Evolutionary conservation across 2,329 filamentous ascomycete genomes (phyloP), one percentile per base, ranked within the genome.

Genomic region (Cladophialophora yegresii): DNA sequence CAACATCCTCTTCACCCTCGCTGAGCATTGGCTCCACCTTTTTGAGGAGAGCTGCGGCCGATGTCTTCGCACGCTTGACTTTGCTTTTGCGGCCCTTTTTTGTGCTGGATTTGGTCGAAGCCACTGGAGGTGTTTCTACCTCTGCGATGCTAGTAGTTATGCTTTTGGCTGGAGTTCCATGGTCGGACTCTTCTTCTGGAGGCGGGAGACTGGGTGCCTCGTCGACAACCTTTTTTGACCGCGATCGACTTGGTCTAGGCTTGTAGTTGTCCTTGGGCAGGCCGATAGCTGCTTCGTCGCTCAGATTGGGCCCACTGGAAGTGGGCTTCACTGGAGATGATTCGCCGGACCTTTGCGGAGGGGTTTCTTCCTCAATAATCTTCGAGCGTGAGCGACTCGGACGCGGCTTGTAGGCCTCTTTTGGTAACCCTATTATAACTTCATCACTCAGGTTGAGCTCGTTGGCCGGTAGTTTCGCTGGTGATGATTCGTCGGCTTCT

Each of bases 31-130:
- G 62, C 5, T 68, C 65, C 8, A 47, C 54, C 43, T 62, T 63
- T 26, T 64, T 67, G 36, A 69, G 49, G 12, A 70, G 47, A 5
- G 62, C 64, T 43, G 66, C 69, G 3, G 68, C 69, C 9, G 69
- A 69, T 23, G 70, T 71, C 54, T 71, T 72, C 16, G 70, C 69
- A 12, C 67, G 65, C 50, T 72, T 72, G 51, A 70, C 69, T 56
- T 71, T 72, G 47, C 45, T 59, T 58, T 67, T 69, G n/a, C 67
- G 68, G 7, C 65, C 64, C 40, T 66, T 65, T 54, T 71, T 71
- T 16, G 51, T 33, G 30, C 58, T 58, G 2, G 65, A 26, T 20
- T 66, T 67, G 30, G 67, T 43, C 28, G 63, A n/a, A 23, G 55
- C 22, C 7, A 26, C 16, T 8, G 33, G 5, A 33, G 54, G 50